Conservation (phyloP, 495 filamentous ascomycete genomes). For the Aspergillus avenaceus region DNA sequence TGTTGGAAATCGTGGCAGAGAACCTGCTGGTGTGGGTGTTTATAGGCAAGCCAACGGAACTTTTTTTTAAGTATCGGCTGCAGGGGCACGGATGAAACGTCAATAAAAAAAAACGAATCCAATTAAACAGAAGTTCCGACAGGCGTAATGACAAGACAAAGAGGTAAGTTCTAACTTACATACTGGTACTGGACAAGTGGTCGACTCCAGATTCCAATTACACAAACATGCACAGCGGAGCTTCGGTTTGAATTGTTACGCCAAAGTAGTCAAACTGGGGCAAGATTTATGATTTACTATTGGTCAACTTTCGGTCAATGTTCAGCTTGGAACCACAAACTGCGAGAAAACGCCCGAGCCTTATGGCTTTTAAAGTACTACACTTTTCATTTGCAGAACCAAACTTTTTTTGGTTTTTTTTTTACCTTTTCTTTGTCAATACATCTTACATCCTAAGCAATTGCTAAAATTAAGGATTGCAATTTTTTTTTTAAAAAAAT, state of each 20-base stretch:
- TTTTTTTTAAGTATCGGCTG: not conserved
- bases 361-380: no score
- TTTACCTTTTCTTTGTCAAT: not conserved
- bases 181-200: not conserved
- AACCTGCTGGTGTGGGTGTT: not conserved
- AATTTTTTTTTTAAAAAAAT: no score
- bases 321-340: not conserved
- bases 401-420: not conserved
- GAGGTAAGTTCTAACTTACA: not conserved
- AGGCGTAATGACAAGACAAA: not conserved
- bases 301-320: not conserved
- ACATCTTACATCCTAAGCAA: no score
- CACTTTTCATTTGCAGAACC: no score
- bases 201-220: not conserved
- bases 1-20: not conserved
- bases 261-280: not conserved
- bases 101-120: constrained; percentile 2
- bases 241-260: not conserved
- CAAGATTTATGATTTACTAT: not conserved
- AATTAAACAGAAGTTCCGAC: not conserved
- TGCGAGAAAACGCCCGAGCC: constrained; percentile 6
- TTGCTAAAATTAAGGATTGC: no score
- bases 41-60: not conserved
- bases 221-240: not conserved
- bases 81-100: constrained; percentile 3